These are phyloP conservation scores for Bisporella sp. DNA, from an alignment of 2,329 filamentous ascomycete genomes.

Conservation along the genomic window DNA sequence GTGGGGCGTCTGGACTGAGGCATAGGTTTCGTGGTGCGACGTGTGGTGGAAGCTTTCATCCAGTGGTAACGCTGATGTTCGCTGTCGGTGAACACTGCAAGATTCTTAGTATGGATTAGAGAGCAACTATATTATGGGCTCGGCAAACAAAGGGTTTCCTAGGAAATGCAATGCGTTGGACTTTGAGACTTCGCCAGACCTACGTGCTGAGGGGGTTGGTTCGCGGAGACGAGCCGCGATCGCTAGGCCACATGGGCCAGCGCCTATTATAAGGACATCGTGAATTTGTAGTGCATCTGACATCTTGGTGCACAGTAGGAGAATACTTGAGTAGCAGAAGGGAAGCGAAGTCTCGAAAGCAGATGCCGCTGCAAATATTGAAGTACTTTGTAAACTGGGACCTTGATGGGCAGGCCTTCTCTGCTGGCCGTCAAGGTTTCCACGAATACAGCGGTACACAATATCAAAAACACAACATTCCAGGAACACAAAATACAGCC, in stretches of 20 bases:
- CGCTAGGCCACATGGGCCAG: slow-evolving; percentile 68
- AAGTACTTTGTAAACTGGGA: too few species aligned
- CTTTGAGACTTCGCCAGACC: background rate
- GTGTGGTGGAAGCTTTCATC: slow-evolving; percentile 53
- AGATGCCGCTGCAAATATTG: too few species aligned
- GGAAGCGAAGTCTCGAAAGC: too few species aligned
- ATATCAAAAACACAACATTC: background rate
- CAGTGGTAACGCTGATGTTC: slow-evolving; percentile 75
- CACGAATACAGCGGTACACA: too few species aligned
- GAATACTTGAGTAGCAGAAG: too few species aligned
- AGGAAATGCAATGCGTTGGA: too few species aligned
- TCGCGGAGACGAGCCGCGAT: slow-evolving; percentile 67
- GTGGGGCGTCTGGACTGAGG: slow-evolving; percentile 26
- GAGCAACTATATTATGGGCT: background rate
- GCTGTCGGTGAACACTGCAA: slow-evolving; percentile 66
- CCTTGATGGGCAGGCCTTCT: too few species aligned
- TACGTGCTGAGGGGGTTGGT: slow-evolving; percentile 59
- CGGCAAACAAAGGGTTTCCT: background rate
- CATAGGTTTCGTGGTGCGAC: slow-evolving; percentile 31
- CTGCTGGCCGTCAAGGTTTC: too few species aligned
- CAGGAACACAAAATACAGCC: too few species aligned
- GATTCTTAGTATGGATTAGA: background rate
- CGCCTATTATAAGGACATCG: slow-evolving; percentile 59
- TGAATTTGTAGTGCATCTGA: slow-evolving; percentile 30
- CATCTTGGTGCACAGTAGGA: background rate